Base-by-base conservation (phyloP, 1,139 yeast species). In the Torulaspora globosa region DNA sequence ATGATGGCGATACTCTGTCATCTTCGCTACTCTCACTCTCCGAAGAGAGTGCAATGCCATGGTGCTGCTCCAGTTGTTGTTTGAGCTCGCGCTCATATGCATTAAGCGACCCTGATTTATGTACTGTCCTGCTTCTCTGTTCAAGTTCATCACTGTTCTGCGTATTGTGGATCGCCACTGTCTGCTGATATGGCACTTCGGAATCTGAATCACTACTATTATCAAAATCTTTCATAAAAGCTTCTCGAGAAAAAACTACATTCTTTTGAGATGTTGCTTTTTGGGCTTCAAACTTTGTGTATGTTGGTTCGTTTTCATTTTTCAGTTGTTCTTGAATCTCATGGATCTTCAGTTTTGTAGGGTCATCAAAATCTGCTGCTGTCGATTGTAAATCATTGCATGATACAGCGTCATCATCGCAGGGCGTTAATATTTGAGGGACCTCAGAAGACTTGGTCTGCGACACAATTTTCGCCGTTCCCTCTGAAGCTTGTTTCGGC, bases 21-120 rank as follows among this genome's bases (percentile, higher is more conserved):
- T 50, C 51, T 15, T 59, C 57, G 19, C 54, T 56, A 26, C 47
- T 48, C 19, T 54, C 57, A 30, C 51, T 51, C 12, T 54, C 60
- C 2, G 53, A 51, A 30, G 50, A 50, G 10, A 63, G 51, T 6
- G 42, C 49, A 7, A 60, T 42, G 4, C 38, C 39, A 19, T 48
- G 39, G 23, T 47, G 36, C 0, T 45, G 27, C 28, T 50, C 48
- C 8, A 49, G 41, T 33, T 51, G 48, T 18, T 42, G 46, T 37
- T 48, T 56, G 23, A 58, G 39, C 27, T 47, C 52, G 27, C 55
- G 54, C 26, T 54, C 57, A 52, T 58, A 59, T 1, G 45, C 47
- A 8, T 44, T 53, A 16, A 59, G 39, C 10, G 46, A n/a, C 3
- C 48, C 41, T 5, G 32, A 29, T 3, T 18, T 41, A 11, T 31